These are phyloP conservation scores for Apiospora sp. DNA, from an alignment of 2,329 filamentous ascomycete species.

Conservation along the genomic window DNA sequence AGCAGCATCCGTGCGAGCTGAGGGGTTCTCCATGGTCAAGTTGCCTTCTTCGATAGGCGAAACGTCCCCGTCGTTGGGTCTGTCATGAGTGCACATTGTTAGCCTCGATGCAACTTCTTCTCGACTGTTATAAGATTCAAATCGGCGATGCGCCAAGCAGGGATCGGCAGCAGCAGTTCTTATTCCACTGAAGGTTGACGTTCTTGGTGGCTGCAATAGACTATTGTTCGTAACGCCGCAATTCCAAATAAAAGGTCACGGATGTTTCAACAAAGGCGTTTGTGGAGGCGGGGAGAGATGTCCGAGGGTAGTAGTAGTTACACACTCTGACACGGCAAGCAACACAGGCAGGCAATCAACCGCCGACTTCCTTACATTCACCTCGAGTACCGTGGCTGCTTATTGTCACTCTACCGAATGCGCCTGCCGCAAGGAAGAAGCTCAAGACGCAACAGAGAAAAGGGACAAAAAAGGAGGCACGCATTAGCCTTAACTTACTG, in stretches of 20 bases:
- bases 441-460: constrained; percentile 30
- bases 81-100: constrained; percentile 36
- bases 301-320: neutral
- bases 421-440: neutral
- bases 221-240: neutral
- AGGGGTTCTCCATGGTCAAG: constrained; percentile 33
- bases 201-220: neutral
- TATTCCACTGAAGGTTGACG: neutral
- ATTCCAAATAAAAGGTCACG: neutral
- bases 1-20: constrained; percentile 35
- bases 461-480: neutral
- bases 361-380: constrained; percentile 22
- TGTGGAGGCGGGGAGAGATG: neutral
- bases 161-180: neutral
- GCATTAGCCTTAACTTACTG: constrained; percentile 48
- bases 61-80: constrained; percentile 48
- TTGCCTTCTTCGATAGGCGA: constrained; percentile 62
- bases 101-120: constrained; percentile 29
- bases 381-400: constrained; percentile 12
- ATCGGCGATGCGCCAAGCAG: neutral
- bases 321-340: neutral
- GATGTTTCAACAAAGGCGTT: neutral
- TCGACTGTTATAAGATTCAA: neutral
- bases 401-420: neutral
- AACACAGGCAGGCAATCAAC: neutral